Evolutionary conservation across 257 asterid genomes (phyloP), one percentile per base, ranked within the genome.

Genomic region (Ilex asprella): DNA sequence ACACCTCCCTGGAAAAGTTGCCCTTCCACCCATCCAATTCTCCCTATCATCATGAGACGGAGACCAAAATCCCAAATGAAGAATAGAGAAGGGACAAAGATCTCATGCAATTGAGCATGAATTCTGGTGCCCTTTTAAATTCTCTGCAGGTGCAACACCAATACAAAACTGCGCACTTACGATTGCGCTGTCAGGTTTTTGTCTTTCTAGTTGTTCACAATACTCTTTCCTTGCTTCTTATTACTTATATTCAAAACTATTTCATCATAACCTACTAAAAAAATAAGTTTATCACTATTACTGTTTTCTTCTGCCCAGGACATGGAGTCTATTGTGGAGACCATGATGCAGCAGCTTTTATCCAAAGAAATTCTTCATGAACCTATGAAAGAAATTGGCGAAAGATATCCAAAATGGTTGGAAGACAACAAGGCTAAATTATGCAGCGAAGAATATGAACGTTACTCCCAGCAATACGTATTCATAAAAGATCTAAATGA

Each of bases 271-370:
- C 8, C 41, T 35, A 4, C 2, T 35, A 35, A 35, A 8, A 8
- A 35, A 46, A 46, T 46, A 14, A 46, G 52, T 46, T 7, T 2
- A 46, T 46, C 13, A 41, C 2, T 56, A 39, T 47, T 32, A 44
- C 35, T 50, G 41, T 41, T 35, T 65, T 46, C 39, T 43, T 5
- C 62, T 64, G 67, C 69, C 72, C 15, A 89, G 97, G 96, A 86
- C 78, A 86, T 93, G 96, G 95, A 86, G 59, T 89, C 99, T 12
- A 78, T 93, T 13, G 93, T 87, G 39, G 96, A 93, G 82, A 89
- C 95, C 51, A 87, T 93, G 96, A 93, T 93, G 99, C 97, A 87
- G 32, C 96, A 93, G 71, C 95, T 93, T 58, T 79, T 93, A 56
- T 93, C 99, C 7, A 87, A 93, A 70, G 99, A 89, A 76, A 85